Conservation (phyloP, 441 rosid species). For the Corymbia citriodora region DNA sequence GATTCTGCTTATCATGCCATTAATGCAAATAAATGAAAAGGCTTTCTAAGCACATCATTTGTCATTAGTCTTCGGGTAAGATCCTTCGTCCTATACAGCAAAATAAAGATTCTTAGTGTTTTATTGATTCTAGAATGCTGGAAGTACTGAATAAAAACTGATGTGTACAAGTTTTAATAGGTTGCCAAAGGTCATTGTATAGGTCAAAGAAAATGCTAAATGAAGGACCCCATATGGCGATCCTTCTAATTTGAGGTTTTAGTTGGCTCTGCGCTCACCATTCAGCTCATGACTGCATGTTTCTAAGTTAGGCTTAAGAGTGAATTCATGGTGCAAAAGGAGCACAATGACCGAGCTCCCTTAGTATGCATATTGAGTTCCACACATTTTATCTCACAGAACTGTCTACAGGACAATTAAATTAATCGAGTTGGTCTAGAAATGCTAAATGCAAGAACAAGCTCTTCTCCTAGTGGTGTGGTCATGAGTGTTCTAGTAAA, state of each 20-base stretch:
- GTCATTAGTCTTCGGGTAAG: background rate
- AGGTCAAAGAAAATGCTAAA: background rate
- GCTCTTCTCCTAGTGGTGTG: background rate
- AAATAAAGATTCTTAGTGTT: background rate
- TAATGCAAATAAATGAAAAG: background rate
- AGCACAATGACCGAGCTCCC: background rate
- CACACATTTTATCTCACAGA: background rate
- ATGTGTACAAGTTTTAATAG: background rate
- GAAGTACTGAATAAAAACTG: background rate
- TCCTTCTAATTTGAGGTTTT: background rate
- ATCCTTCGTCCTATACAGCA: background rate
- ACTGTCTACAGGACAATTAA: background rate
- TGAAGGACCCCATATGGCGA: background rate
- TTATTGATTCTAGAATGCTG: background rate
- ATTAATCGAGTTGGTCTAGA: rapidly evolving
- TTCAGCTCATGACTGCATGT: background rate
- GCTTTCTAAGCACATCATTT: background rate
- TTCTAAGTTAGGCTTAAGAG: background rate
- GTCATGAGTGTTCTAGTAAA: background rate
- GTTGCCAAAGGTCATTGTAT: background rate
- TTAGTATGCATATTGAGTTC: background rate
- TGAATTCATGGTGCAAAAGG: background rate
- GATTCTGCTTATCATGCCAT: background rate
- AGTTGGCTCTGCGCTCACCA: background rate
- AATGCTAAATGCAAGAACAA: background rate